These are phyloP conservation scores for Diaporthe velutina DNA, from an alignment of 2,329 filamentous ascomycete species.

Conservation along the genomic window DNA sequence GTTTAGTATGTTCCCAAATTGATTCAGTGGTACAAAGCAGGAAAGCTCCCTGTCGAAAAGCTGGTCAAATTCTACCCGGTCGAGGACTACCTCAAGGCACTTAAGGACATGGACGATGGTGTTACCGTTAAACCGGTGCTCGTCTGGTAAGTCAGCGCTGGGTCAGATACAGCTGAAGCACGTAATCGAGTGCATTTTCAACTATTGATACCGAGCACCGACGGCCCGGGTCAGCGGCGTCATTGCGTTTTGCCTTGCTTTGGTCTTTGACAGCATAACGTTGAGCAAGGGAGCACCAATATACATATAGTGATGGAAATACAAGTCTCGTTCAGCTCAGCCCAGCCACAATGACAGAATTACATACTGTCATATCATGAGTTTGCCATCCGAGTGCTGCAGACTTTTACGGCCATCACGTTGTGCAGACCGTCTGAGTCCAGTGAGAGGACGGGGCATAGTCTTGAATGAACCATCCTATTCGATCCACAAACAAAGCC, in stretches of 20 bases:
- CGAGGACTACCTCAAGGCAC: not conserved
- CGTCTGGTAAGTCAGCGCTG: not conserved
- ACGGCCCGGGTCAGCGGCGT: too few species aligned
- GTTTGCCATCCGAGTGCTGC: not conserved
- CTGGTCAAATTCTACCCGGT: not conserved
- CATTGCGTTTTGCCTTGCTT: too few species aligned
- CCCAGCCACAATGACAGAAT: not conserved
- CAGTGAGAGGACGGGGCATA: too few species aligned
- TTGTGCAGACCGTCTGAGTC: not conserved
- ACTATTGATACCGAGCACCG: too few species aligned
- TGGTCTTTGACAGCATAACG: too few species aligned
- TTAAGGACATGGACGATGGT: conserved; percentile 8
- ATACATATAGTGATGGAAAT: not conserved
- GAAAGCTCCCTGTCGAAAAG: not conserved
- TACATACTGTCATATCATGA: not conserved
- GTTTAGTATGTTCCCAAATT: not conserved
- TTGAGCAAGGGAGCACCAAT: not conserved
- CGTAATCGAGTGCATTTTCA: not conserved
- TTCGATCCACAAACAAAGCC: too few species aligned
- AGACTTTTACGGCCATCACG: too few species aligned
- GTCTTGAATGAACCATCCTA: too few species aligned
- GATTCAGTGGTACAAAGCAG: not conserved
- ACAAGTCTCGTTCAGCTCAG: not conserved
- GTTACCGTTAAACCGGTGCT: not conserved
- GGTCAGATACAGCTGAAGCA: not conserved